Base-by-base conservation (phyloP, 163 green algal genomes). In the Chlamydomonas reinhardtii region DNA sequence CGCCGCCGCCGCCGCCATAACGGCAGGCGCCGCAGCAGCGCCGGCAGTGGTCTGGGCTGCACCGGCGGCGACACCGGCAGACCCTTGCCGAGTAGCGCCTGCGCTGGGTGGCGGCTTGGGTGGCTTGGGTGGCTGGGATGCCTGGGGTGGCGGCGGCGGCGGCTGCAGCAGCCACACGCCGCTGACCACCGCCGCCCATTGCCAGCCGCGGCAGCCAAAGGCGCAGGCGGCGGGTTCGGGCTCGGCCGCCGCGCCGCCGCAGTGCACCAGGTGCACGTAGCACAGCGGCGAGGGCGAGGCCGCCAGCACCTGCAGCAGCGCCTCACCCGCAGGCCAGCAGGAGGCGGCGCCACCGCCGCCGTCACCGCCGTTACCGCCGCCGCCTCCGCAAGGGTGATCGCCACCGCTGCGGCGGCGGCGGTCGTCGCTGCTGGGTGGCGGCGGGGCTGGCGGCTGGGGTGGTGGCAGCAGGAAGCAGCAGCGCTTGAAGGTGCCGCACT, bases 201-300 rank as follows among this genome's bases (percentile, higher is more conserved):
- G 17, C 69, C 69, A 74, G 34, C 69, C 69, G 34, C 69, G 69
- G 69, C 69, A 56, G 69, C 34, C 69, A 19, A 74, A 74, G 24
- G 69, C 69, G 35, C 69, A 74, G 20, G 34, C 69, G 2, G 34
- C 35, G 35, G 69, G 34, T 22, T 31, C 34, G 4, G 22, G 20
- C 29, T 24, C 69, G 12, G 69, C 69, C 35, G 34, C 69, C 34
- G 20, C 69, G 34, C 69, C 69, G 20, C 69, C 69, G 69, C 69
- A 74, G 34, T 74, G 69, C 22, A 74, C 69, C 69, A 74, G 34
- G 69, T 74, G 69, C 35, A 74, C 20, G 69, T 56, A 74, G 69
- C 69, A 74, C 22, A 74, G 69, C 69, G 69, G 69, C 34, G 34
- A 56, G 34, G 69, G 69, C 16, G 69, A 34, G 34, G 69, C 34